These are phyloP conservation scores for Hyphopichia burtonii DNA, from an alignment of 1,139 yeast species.

Conservation along the genomic window DNA sequence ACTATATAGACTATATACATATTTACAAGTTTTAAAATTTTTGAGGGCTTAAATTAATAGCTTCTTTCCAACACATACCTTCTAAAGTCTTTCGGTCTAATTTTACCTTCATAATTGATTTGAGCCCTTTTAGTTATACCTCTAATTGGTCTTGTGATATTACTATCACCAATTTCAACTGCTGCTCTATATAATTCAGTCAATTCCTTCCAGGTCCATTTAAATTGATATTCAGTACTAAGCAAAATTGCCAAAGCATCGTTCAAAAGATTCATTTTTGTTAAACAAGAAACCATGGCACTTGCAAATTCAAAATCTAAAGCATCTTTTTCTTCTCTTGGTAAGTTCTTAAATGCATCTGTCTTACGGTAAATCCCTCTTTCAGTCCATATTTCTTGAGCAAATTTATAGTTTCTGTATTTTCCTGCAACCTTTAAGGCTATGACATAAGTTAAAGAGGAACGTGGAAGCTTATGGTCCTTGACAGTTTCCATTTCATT, in stretches of 20 bases:
- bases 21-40: not conserved
- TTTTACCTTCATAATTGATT: slow-evolving; percentile 38
- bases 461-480: slow-evolving; percentile 37
- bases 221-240: slow-evolving; percentile 66
- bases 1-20: too few relatives aligned
- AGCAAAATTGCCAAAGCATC: slow-evolving; percentile 71
- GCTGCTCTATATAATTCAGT: slow-evolving; percentile 49
- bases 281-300: slow-evolving; percentile 56
- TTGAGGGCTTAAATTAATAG: too few relatives aligned
- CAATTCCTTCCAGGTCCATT: slow-evolving; percentile 67
- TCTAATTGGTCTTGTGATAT: slow-evolving; percentile 34
- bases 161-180: slow-evolving; percentile 48
- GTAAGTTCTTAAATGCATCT: slow-evolving; percentile 37
- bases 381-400: slow-evolving; percentile 70
- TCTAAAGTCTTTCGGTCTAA: slow-evolving; percentile 32
- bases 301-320: slow-evolving; percentile 71
- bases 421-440: slow-evolving; percentile 66
- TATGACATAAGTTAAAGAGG: slow-evolving; percentile 55
- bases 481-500: slow-evolving; percentile 7
- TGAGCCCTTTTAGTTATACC: slow-evolving; percentile 35
- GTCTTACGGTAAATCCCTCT: slow-evolving; percentile 73
- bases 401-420: slow-evolving; percentile 53
- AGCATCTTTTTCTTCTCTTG: slow-evolving; percentile 37
- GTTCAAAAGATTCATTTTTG: slow-evolving; percentile 50
- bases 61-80: slow-evolving; percentile 33